Evolutionary conservation across 2,329 filamentous ascomycete genomes (phyloP), one percentile per base, ranked within the genome.

Genomic region (Fusarium sp.): DNA sequence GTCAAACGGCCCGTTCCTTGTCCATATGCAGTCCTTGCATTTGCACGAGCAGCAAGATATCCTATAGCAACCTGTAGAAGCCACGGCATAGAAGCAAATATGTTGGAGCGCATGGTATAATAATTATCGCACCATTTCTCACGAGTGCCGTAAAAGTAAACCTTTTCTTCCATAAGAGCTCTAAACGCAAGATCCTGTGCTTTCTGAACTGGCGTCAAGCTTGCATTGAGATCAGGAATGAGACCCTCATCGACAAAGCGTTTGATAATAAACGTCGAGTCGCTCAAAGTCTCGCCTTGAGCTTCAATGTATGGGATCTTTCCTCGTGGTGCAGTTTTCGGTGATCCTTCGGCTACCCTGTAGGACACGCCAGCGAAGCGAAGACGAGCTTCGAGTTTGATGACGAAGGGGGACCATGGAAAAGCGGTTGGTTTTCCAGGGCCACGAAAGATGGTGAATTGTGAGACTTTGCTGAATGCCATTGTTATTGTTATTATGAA

Each of bases 71-170:
- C 67, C 18, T 85, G 86, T 0, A 89, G 41, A 0, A 86, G 86
- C 75, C 86, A 91, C 0, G 89, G 86, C 4, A 91, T 68, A 0
- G 83, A 60, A 15, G 76, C 79, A 12, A 92, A 81, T 1, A 85
- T 80, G 41, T 86, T 80, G 56, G 85, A 84, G 22, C 89, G 86
- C 88, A 90, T 91, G 20, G 81, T 78, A 66, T 88, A 85, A 81
- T 88, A 91, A 76, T 91, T 90, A 62, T 88, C 81, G 6, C 85
- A 77, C 90, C 90, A 92, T 68, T 85, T 82, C 79, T 92, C 90
- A 44, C 83, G 82, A 2, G 70, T 78, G 83, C 86, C 82, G 65
- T 86, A 89, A 70, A 91, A 91, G 74, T 87, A 88, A 20, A 90
- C 70, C 77, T 87, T 90, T 26, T 92, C 89, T 79, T 92, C 90